These are phyloP conservation scores for Ambispora gerdemannii DNA, from an alignment of 192 early-diverging fungal genomes.

Conservation along the genomic window DNA sequence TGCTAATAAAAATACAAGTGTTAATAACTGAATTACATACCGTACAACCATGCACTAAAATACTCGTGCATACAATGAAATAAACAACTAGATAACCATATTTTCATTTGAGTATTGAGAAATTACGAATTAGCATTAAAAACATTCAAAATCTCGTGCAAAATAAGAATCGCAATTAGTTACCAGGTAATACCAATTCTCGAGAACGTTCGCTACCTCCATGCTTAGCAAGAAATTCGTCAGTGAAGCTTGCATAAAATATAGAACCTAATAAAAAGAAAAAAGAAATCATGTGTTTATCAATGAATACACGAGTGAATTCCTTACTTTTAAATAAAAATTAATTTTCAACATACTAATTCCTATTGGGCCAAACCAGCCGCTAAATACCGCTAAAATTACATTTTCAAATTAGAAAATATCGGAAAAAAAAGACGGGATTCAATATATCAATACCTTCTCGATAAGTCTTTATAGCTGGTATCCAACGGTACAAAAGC, in stretches of 20 bases:
- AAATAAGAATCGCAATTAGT: neutral
- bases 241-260: slow-evolving; percentile 48
- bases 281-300: slow-evolving; percentile 17
- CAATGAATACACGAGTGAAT: slow-evolving; percentile 35
- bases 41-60: neutral
- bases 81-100: neutral
- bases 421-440: neutral
- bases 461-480: slow-evolving; percentile 64
- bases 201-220: neutral
- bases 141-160: too few species aligned
- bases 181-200: neutral
- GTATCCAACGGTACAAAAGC: slow-evolving; percentile 58
- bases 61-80: neutral
- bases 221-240: neutral
- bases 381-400: slow-evolving; percentile 64
- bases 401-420: neutral
- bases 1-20: neutral
- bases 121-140: too few species aligned
- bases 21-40: neutral
- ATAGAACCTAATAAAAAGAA: slow-evolving; percentile 46
- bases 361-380: slow-evolving; percentile 92
- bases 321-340: slow-evolving; percentile 12
- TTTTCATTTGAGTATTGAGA: neutral
- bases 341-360: slow-evolving; percentile 37
- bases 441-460: slow-evolving; percentile 37